phyloP scores from a whole-genome alignment of 2,329 filamentous ascomycete species.

The Hypocrella siamensis region DNA sequence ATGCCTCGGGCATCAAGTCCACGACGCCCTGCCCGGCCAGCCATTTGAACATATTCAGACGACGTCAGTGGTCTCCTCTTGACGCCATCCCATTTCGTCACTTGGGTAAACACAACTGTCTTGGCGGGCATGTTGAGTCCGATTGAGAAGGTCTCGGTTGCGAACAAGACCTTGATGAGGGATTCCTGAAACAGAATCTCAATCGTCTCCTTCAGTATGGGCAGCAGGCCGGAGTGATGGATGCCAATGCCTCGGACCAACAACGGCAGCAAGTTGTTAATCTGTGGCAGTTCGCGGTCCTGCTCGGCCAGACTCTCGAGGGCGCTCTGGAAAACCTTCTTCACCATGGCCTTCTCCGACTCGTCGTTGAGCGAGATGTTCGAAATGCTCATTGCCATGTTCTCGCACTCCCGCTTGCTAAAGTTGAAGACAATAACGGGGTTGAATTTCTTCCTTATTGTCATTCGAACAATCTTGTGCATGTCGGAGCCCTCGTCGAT shows the following conservation, averaged over 20 bases:
- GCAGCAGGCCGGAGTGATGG: conserved; percentile 88
- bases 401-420: conserved; percentile 93
- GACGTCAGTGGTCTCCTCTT: conserved; percentile 72
- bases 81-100: conserved; percentile 86
- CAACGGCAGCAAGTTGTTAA: conserved; percentile 76
- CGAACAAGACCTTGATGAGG: conserved; percentile 93
- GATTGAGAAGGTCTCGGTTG: conserved; percentile 97
- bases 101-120: conserved; percentile 96
- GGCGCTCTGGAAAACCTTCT: conserved; percentile 84
- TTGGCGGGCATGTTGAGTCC: conserved; percentile 98
- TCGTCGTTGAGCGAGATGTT: conserved; percentile 89
- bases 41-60: conserved; percentile 98
- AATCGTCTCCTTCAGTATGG: conserved; percentile 95
- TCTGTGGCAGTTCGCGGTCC: conserved; percentile 78
- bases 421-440: conserved; percentile 99
- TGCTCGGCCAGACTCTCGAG: conserved; percentile 87
- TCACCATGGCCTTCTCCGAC: conserved; percentile 86
- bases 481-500: conserved; percentile 65
- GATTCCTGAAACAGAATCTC: conserved; percentile 98
- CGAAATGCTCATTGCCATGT: conserved; percentile 74
- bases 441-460: conserved; percentile 93
- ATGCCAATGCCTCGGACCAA: conserved; percentile 87
- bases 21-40: conserved; percentile 87
- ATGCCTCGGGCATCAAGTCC: conserved; percentile 96
- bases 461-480: conserved; percentile 97